These are phyloP conservation scores for Physaria fendleri DNA, from an alignment of 345 rosid genomes.

Conservation along the genomic window DNA sequence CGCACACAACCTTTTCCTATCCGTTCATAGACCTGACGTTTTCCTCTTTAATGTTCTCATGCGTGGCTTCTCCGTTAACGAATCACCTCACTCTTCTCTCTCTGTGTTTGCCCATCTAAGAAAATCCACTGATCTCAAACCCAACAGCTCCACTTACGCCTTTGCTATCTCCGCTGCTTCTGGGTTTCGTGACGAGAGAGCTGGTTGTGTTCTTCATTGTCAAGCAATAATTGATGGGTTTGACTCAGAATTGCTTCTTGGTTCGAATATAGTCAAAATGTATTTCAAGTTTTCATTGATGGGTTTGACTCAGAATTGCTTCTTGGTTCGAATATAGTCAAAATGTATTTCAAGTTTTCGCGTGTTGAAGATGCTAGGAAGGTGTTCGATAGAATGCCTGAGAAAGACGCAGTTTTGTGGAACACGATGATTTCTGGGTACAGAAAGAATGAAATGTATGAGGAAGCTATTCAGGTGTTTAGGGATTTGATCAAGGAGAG, in stretches of 20 bases:
- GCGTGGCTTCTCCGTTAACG: constrained; percentile 44
- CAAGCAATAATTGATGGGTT: constrained; percentile 49
- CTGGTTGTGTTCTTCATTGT: constrained; percentile 47
- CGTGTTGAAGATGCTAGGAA: constrained; percentile 34
- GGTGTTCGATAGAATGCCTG: constrained; percentile 58
- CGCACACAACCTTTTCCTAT: constrained; percentile 49
- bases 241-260: constrained; percentile 50
- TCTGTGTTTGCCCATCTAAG: constrained; percentile 43
- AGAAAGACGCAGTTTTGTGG: constrained; percentile 57
- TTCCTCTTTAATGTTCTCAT: constrained; percentile 73
- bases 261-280: constrained; percentile 51
- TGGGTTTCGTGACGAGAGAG: constrained; percentile 26
- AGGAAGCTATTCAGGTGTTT: constrained; percentile 45
- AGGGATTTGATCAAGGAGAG: constrained; percentile 39
- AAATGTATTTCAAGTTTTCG: too few species aligned
- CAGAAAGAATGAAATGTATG: constrained; percentile 38
- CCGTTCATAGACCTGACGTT: constrained; percentile 53
- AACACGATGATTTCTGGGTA: constrained; percentile 65
- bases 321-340: too few species aligned
- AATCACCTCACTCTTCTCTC: constrained; percentile 40
- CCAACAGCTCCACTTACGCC: constrained; percentile 54
- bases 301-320: too few species aligned
- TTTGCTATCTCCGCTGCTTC: constrained; percentile 51
- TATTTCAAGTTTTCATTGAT: too few species aligned
- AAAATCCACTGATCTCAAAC: constrained; percentile 36